Conservation (phyloP, 331 rosid species). For the Arachis monticola region DNA sequence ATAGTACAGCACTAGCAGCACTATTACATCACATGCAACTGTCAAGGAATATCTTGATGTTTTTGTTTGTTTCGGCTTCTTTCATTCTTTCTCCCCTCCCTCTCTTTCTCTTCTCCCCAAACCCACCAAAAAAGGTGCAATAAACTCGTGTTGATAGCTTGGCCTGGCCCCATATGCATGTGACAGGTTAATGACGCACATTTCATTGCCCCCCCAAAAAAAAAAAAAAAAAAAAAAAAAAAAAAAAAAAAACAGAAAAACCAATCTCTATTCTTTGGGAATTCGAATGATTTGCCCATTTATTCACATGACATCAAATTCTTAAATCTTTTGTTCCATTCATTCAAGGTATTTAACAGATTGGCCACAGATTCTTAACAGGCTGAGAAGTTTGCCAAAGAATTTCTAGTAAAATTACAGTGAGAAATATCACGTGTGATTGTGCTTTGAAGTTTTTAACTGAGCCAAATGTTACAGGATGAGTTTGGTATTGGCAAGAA, state of each 20-base stretch:
- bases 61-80: no score
- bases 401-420: neutral
- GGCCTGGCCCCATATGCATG: neutral
- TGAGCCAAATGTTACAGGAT: constrained; percentile 27
- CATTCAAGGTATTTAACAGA: neutral
- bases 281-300: neutral
- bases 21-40: neutral
- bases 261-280: no score
- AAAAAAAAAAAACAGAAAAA: no score
- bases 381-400: neutral
- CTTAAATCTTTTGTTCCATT: constrained; percentile 5
- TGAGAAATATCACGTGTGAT: neutral
- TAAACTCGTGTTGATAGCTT: neutral
- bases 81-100: no score
- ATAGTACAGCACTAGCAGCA: neutral
- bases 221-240: no score
- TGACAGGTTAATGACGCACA: neutral
- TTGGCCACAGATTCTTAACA: neutral
- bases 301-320: neutral
- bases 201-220: neutral
- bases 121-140: neutral
- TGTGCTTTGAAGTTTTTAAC: constrained; percentile 49
- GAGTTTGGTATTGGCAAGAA: neutral
- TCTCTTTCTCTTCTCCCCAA: no score
- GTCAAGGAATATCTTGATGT: no score